These are phyloP conservation scores for Xylaria cubensis DNA, from an alignment of 495 filamentous ascomycete genomes.

Conservation along the genomic window DNA sequence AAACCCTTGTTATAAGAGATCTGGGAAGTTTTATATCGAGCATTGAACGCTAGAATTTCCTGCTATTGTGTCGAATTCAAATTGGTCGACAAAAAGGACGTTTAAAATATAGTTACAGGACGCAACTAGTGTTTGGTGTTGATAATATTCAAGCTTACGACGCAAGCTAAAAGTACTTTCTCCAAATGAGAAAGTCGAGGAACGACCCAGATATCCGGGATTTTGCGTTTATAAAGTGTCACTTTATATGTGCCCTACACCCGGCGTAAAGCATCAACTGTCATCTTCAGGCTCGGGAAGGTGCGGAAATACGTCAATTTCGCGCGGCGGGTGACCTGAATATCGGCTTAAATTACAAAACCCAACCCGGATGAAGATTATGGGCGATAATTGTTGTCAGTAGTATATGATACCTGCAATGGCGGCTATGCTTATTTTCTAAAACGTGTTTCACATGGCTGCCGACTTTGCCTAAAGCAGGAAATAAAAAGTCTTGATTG, in stretches of 20 bases:
- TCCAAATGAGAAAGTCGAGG: not conserved
- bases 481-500: not conserved
- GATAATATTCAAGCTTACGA: not conserved
- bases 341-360: not conserved
- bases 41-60: not conserved
- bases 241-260: not conserved
- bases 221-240: not conserved
- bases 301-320: not conserved
- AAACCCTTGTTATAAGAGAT: not conserved
- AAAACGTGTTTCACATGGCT: not conserved
- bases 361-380: not conserved
- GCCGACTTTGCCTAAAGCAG: not conserved
- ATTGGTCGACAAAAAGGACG: not conserved
- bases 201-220: not conserved
- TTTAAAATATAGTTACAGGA: not conserved
- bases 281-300: not conserved
- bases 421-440: not conserved
- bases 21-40: not conserved
- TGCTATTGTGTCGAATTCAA: not conserved
- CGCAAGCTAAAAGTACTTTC: not conserved
- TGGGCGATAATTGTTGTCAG: not conserved
- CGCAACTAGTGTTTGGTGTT: not conserved
- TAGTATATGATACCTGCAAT: not conserved
- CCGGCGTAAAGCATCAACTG: not conserved
- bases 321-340: not conserved